Base-by-base conservation (phyloP, 345 rosid genomes). In the Clarkia xantiana region DNA sequence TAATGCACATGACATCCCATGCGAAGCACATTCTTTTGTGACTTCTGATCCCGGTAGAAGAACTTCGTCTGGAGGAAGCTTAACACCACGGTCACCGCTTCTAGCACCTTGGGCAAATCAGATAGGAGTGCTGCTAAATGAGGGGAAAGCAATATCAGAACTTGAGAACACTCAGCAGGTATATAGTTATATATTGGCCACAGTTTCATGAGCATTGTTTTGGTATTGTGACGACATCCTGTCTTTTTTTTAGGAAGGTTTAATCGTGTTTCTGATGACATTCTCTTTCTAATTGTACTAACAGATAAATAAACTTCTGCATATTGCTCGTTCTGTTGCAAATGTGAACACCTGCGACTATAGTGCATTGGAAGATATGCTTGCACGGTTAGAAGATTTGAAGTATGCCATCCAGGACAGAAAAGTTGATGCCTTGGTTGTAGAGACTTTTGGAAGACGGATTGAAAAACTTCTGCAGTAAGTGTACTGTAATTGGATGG, bases 361-460 rank as follows among this genome's bases (percentile, higher is more conserved):
- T 49, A 65, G 69, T 62, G 65, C 86, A 42, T 34, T 91, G 72
- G 84, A 84, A 59, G 72, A 57, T 56, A 68, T 91, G 93, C 77
- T 91, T 56, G 87, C 76, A 60, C 79, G 70, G 44, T 58, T 86
- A 47, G 85, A 91, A 59, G 93, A 86, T 60, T 71, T 91, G 11
- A 91, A 84, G 63, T 91, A 91, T 18, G 78, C 81, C 58, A 81
- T 86, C 62, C 94, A 91, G 71, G 98, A 91, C 56, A 71, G 94
- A 67, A 86, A 84, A 64, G 94, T 83, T 62, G 98, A 86, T 67
- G 98, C 89, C 17, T 86, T 91, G 40, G 74, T 86, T 53, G 89
- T 91, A 29, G 98, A 91, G 76, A 91, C 98, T 8, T 86, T 91
- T 72, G 98, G 98, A 64, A 73, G 96, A 66, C 80, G 96, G 22